Evolutionary conservation across 805 yeast genomes (phyloP).

Genomic region (Komagataella phaffii): DNA sequence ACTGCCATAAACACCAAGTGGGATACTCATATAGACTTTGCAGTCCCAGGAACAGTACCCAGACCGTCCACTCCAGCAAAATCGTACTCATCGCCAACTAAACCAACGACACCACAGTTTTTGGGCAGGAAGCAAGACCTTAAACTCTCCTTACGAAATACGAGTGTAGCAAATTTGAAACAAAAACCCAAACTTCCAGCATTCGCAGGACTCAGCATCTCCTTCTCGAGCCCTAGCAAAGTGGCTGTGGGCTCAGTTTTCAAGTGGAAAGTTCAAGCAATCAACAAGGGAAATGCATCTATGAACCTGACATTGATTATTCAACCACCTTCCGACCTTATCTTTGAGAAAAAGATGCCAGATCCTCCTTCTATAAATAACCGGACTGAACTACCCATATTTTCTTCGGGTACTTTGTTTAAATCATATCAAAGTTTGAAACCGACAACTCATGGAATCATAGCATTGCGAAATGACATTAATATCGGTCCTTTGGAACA

Average conservation of each 20-base stretch:
- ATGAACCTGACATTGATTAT: conserved; percentile 39
- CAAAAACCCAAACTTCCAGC: conserved; percentile 10
- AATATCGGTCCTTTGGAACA: conserved; percentile 49
- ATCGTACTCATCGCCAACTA: neutral
- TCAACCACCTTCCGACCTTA: conserved; percentile 20
- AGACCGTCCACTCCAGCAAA: neutral
- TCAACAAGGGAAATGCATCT: conserved; percentile 40
- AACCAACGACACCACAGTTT: conserved; percentile 14
- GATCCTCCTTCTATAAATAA: conserved; percentile 14
- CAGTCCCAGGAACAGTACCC: conserved; percentile 17
- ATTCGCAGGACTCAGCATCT: conserved; percentile 26
- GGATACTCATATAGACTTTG: conserved; percentile 10
- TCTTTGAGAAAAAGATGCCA: conserved; percentile 21
- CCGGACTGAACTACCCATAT: conserved; percentile 15
- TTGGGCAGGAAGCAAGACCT: conserved; percentile 17
- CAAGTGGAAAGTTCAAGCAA: conserved; percentile 52
- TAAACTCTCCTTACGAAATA: conserved; percentile 4
- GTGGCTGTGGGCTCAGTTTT: conserved; percentile 47
- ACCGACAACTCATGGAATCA: conserved; percentile 35
- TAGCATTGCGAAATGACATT: conserved; percentile 54
- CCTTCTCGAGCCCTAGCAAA: conserved; percentile 49
- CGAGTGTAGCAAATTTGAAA: conserved; percentile 8
- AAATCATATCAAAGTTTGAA: conserved; percentile 12
- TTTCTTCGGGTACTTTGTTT: conserved; percentile 13
- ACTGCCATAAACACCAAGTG: conserved; percentile 1